These are phyloP conservation scores for Sugiyamaella lignohabitans DNA, from an alignment of 805 yeast genomes.

Conservation along the genomic window DNA sequence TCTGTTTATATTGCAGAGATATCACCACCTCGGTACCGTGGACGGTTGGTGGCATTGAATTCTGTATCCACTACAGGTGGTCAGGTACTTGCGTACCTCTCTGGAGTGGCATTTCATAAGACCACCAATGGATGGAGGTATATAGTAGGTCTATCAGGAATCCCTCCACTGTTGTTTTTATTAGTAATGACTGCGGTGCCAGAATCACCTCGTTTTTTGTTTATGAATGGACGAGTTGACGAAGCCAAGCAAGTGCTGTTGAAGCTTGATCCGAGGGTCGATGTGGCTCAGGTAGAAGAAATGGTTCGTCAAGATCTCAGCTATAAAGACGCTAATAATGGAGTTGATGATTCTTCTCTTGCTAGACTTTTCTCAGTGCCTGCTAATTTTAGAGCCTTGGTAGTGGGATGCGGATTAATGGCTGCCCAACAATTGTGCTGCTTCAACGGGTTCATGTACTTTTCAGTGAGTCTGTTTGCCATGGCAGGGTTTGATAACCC, in stretches of 20 bases:
- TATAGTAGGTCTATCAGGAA: constrained; percentile 79
- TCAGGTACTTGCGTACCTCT: constrained; percentile 86
- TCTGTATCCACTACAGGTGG: constrained; percentile 91
- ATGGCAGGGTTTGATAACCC: constrained; percentile 82
- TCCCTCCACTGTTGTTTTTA: constrained; percentile 81
- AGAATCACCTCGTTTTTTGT: constrained; percentile 88
- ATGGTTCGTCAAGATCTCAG: constrained; percentile 58
- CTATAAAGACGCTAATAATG: constrained; percentile 19
- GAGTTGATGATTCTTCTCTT: constrained; percentile 1
- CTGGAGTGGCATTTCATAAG: constrained; percentile 64
- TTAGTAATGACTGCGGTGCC: constrained; percentile 75
- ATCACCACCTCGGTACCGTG: constrained; percentile 28
- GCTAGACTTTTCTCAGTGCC: constrained; percentile 29
- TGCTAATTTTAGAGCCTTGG: constrained; percentile 54
- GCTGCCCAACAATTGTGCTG: constrained; percentile 97
- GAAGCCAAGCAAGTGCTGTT: constrained; percentile 63
- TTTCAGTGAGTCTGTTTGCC: constrained; percentile 85
- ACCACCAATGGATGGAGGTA: constrained; percentile 88
- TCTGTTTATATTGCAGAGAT: constrained; percentile 54
- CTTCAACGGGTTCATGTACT: constrained; percentile 93
- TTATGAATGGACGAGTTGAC: constrained; percentile 58
- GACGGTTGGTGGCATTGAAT: constrained; percentile 49
- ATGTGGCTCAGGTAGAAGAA: constrained; percentile 54
- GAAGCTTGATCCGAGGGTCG: constrained; percentile 56
- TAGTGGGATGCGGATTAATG: constrained; percentile 88